Conservation (phyloP, 2,329 filamentous ascomycete species). For the Apiospora phragmitis region DNA sequence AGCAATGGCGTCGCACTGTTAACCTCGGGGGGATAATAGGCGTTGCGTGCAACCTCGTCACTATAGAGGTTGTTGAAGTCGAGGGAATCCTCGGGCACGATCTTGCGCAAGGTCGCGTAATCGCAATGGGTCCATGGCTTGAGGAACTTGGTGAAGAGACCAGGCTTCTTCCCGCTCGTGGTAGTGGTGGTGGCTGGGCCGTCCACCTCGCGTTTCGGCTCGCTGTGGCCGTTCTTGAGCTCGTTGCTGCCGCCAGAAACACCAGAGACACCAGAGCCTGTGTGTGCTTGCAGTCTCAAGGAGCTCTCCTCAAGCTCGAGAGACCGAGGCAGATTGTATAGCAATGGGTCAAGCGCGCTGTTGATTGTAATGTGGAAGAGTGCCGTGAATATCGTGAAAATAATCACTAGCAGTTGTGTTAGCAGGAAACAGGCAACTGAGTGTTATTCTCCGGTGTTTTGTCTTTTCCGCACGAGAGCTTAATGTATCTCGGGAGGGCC, state of each 20-base stretch:
- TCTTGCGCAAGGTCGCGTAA: conserved; percentile 68
- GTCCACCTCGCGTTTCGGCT: conserved; percentile 29
- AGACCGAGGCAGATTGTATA: conserved; percentile 79
- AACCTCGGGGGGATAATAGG: conserved; percentile 74
- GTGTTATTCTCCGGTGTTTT: neutral
- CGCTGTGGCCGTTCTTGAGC: conserved; percentile 24
- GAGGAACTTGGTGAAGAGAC: conserved; percentile 66
- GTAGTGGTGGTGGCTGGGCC: conserved; percentile 19
- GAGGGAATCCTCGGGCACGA: conserved; percentile 61
- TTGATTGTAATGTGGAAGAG: conserved; percentile 77
- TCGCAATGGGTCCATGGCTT: conserved; percentile 76
- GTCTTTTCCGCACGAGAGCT: too few species aligned
- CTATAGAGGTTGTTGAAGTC: conserved; percentile 58
- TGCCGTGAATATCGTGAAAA: conserved; percentile 72
- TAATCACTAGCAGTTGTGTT: conserved; percentile 49
- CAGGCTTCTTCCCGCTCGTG: conserved; percentile 47
- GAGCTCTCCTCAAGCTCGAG: conserved; percentile 46
- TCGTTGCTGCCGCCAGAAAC: conserved; percentile 26
- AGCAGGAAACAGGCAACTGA: neutral
- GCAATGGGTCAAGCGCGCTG: conserved; percentile 70
- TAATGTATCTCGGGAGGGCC: neutral
- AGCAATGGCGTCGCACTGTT: conserved; percentile 63
- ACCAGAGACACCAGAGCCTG: neutral
- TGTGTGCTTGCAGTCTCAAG: conserved; percentile 24
- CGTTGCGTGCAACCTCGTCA: conserved; percentile 61